Conservation (phyloP, 805 yeast genomes). For the Dipodascopsis tothii region DNA sequence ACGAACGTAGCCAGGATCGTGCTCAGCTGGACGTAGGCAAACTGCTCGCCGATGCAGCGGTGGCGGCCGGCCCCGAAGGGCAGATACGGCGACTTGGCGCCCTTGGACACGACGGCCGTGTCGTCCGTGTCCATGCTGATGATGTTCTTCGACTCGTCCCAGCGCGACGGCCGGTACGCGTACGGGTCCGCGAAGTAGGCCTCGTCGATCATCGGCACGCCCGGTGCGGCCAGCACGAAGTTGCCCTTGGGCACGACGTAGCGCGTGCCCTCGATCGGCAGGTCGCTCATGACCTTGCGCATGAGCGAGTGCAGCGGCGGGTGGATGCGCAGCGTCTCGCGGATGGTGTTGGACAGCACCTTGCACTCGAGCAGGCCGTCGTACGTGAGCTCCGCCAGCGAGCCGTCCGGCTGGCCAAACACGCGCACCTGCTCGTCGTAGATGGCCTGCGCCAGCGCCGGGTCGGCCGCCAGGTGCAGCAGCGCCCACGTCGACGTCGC, state of each 20-base stretch:
- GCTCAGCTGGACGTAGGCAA: slow-evolving; percentile 90
- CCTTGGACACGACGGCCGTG: slow-evolving; percentile 58
- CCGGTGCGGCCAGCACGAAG: slow-evolving; percentile 87
- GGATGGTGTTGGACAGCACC: slow-evolving; percentile 70
- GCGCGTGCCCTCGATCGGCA: slow-evolving; percentile 70
- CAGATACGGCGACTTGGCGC: slow-evolving; percentile 89
- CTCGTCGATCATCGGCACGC: slow-evolving; percentile 73
- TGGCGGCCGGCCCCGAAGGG: slow-evolving; percentile 99
- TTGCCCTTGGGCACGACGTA: slow-evolving; percentile 85
- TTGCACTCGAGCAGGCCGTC: slow-evolving; percentile 80
- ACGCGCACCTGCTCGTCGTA: slow-evolving; percentile 65
- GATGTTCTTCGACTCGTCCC: slow-evolving; percentile 42
- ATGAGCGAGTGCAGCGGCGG: slow-evolving; percentile 94
- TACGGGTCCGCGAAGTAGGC: slow-evolving; percentile 70
- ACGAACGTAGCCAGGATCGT: slow-evolving; percentile 69
- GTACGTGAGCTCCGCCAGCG: slow-evolving; percentile 54
- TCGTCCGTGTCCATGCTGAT: slow-evolving; percentile 44
- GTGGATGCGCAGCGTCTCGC: slow-evolving; percentile 92
- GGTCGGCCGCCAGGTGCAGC: slow-evolving; percentile 81
- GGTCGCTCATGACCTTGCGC: slow-evolving; percentile 75
- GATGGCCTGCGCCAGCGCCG: slow-evolving; percentile 75
- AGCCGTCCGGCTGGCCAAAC: slow-evolving; percentile 35
- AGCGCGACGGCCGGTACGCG: slow-evolving; percentile 76
- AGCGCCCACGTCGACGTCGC: slow-evolving; percentile 93
- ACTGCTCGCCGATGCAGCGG: slow-evolving; percentile 98